A percentile compares a stretch with the other conserved stretches of the same genome.
Evolutionary conservation across 176 grass and related monocot genomes (phyloP).

Genomic region (Stipa capillata): DNA sequence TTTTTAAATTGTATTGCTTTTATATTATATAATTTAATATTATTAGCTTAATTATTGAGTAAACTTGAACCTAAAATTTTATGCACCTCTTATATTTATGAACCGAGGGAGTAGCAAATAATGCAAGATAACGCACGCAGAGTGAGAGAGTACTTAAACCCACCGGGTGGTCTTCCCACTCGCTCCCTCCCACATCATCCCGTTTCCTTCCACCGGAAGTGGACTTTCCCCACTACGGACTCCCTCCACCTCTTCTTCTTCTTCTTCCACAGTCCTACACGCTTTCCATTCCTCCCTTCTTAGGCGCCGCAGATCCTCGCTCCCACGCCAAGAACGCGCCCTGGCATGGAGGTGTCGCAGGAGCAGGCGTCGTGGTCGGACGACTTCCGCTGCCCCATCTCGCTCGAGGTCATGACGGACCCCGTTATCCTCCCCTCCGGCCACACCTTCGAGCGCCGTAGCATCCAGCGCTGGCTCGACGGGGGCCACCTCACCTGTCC

Average conservation of each 20-base stretch:
- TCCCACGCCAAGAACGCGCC: not conserved
- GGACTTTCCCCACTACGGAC: constrained; percentile 23
- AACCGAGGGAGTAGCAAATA: too few species aligned
- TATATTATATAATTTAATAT: too few species aligned
- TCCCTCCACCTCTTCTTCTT: not conserved
- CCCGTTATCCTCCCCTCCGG: constrained; percentile 92
- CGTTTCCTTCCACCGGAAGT: constrained; percentile 36
- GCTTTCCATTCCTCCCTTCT: not conserved
- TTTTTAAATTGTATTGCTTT: too few species aligned
- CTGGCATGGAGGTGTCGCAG: constrained; percentile 20
- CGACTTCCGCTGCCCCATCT: constrained; percentile 96
- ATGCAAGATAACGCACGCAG: not conserved
- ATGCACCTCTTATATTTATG: too few species aligned
- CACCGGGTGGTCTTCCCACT: constrained; percentile 27
- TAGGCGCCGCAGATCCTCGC: constrained; percentile 4
- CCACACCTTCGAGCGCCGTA: constrained; percentile 21
- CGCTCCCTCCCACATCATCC: not conserved
- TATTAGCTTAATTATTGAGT: too few species aligned
- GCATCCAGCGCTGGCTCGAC: too few species aligned
- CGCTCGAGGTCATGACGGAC: constrained; percentile 93
- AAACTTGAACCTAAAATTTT: too few species aligned
- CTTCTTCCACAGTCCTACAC: constrained; percentile 14
- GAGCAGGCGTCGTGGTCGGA: constrained; percentile 44
- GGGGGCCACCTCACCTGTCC: too few species aligned
- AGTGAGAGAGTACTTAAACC: not conserved